A percentile compares a stretch with the other conserved stretches of the same genome.
Evolutionary conservation across 1,284 basidiomycete species (phyloP).

Genomic region (Naganishia cerealis): DNA sequence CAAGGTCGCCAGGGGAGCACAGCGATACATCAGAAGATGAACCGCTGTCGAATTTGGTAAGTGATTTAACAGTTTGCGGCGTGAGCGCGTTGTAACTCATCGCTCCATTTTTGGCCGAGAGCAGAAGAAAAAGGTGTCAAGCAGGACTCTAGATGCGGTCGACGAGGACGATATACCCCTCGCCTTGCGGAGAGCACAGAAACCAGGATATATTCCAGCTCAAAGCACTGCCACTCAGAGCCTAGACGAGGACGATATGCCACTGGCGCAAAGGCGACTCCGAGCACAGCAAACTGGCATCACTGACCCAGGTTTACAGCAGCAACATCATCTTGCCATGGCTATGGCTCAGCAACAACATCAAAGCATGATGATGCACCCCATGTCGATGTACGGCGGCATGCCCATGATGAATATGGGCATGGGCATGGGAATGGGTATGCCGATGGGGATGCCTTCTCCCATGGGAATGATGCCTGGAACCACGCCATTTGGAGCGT

Average conservation of each 20-base stretch:
- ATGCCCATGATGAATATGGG: conserved; percentile 22
- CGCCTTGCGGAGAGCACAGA: conserved; percentile 31
- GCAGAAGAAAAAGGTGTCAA: conserved; percentile 22
- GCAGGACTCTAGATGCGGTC: conserved; percentile 34
- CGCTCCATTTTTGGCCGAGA: not conserved
- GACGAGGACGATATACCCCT: conserved; percentile 51
- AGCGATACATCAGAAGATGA: conserved; percentile 40
- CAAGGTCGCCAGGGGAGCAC: conserved; percentile 8
- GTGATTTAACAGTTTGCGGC: not conserved
- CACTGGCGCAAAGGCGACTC: conserved; percentile 30
- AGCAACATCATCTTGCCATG: conserved; percentile 28
- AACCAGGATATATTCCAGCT: not conserved
- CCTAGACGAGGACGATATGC: conserved; percentile 34
- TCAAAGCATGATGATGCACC: conserved; percentile 24
- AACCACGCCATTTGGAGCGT: not conserved
- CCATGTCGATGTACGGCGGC: conserved; percentile 30
- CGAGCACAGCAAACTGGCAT: conserved; percentile 8
- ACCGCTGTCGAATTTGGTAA: conserved; percentile 40
- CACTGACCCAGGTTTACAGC: not conserved
- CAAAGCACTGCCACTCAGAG: not conserved
- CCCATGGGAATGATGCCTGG: conserved; percentile 29
- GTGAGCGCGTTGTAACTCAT: too few species aligned
- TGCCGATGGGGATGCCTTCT: conserved; percentile 20
- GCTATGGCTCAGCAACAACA: conserved; percentile 30
- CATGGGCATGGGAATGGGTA: conserved; percentile 32